Conservation (phyloP, 768 basidiomycete species). For the Boletus rubescentipes region DNA sequence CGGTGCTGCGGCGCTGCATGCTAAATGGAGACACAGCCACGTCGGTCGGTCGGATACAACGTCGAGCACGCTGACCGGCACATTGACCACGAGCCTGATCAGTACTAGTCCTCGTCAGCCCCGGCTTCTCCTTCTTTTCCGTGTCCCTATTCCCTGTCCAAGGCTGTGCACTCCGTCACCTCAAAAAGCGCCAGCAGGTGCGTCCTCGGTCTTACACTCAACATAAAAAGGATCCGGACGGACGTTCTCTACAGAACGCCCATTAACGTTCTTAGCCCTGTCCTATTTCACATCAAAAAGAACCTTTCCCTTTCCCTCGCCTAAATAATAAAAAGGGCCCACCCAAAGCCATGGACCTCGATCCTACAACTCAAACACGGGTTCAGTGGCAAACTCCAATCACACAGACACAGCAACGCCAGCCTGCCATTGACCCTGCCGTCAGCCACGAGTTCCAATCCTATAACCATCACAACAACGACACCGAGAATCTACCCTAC, state of each 20-base stretch:
- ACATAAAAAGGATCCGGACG: conserved; percentile 15
- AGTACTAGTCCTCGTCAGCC: background rate
- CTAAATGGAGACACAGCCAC: conserved; percentile 37
- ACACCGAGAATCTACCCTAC: conserved; percentile 25
- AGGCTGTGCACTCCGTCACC: conserved; percentile 19
- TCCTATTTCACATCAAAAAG: conserved; percentile 34
- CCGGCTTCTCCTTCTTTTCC: conserved; percentile 15
- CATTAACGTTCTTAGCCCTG: conserved; percentile 25
- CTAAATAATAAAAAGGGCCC: conserved; percentile 37
- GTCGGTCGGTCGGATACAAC: conserved; percentile 36
- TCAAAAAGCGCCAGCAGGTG: conserved; percentile 19
- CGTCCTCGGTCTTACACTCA: conserved; percentile 12
- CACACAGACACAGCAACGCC: conserved; percentile 34
- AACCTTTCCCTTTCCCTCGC: conserved; percentile 36
- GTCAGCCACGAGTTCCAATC: conserved; percentile 34
- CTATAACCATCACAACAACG: conserved; percentile 30
- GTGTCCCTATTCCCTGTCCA: background rate
- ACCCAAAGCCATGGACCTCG: conserved; percentile 34
- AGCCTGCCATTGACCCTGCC: conserved; percentile 34
- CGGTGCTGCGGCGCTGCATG: conserved; percentile 37
- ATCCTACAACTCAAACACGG: conserved; percentile 35
- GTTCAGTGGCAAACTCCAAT: conserved; percentile 34
- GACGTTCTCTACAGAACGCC: conserved; percentile 31
- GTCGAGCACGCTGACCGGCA: conserved; percentile 13
- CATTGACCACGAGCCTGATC: conserved; percentile 10